Conservation (phyloP, 306 rosid species). For the Cyclanthera cordifolia region DNA sequence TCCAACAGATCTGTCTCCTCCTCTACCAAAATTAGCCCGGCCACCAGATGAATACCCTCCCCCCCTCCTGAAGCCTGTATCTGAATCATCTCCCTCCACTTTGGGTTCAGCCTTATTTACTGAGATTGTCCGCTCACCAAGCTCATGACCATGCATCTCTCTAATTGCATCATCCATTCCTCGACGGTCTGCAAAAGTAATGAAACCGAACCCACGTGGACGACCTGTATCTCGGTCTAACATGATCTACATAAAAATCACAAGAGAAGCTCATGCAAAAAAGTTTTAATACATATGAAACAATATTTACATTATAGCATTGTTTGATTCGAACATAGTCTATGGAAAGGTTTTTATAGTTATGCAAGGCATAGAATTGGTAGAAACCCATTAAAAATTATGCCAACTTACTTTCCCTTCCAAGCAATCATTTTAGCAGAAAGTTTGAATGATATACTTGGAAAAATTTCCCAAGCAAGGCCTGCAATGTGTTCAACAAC, state of each 20-base stretch:
- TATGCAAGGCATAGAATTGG: neutral
- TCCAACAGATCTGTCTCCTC: constrained; percentile 57
- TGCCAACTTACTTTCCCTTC: neutral
- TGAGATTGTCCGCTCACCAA: constrained; percentile 24
- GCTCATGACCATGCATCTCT: constrained; percentile 30
- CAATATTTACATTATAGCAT: neutral
- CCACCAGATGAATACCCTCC: constrained; percentile 78
- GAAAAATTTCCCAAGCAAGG: neutral
- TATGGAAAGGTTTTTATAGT: neutral
- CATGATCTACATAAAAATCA: constrained; percentile 23
- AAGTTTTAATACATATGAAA: neutral
- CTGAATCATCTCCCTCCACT: constrained; percentile 15
- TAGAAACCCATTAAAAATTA: neutral
- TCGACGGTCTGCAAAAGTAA: constrained; percentile 24
- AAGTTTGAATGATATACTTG: neutral
- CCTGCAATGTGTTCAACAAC: neutral
- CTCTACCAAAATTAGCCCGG: constrained; percentile 54
- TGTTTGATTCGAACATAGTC: constrained; percentile 3
- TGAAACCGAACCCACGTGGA: constrained; percentile 33
- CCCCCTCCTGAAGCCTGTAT: constrained; percentile 50
- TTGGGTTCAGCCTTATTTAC: constrained; percentile 33
- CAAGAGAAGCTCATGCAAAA: constrained; percentile 8
- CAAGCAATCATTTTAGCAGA: neutral
- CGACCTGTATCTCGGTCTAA: constrained; percentile 31
- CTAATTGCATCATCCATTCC: constrained; percentile 30